Evolutionary conservation across 805 yeast species (phyloP).

Genomic region (Wickerhamomyces chaumierensis): DNA sequence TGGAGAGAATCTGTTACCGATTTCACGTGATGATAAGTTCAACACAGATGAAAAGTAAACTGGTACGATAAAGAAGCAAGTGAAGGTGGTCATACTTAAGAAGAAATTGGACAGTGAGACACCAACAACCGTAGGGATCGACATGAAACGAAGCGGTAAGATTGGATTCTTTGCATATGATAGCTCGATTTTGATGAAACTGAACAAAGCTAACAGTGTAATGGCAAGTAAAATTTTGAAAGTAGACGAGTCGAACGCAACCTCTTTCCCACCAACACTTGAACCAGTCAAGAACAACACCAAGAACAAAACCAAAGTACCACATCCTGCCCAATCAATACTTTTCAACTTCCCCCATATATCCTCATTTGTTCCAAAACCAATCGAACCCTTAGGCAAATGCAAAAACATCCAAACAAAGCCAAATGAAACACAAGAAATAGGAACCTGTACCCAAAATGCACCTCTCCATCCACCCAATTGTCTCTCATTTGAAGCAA

Average conservation of each 20-base stretch:
- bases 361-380: constrained; percentile 36
- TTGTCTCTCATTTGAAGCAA: constrained; percentile 26
- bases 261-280: constrained; percentile 39
- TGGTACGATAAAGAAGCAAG: constrained; percentile 46
- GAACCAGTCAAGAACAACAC: constrained; percentile 37
- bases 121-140: constrained; percentile 48
- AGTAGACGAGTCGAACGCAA: constrained; percentile 25
- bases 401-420: constrained; percentile 25
- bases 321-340: constrained; percentile 46
- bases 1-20: constrained; percentile 50
- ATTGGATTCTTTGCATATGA: constrained; percentile 46
- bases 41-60: constrained; percentile 47
- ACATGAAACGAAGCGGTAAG: constrained; percentile 45
- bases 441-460: constrained; percentile 40
- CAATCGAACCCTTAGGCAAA: constrained; percentile 41
- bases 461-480: constrained; percentile 39
- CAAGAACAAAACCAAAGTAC: constrained; percentile 32
- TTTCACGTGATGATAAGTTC: constrained; percentile 39
- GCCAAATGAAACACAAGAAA: constrained; percentile 33
- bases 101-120: constrained; percentile 57
- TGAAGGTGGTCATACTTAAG: constrained; percentile 26
- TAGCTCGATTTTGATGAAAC: constrained; percentile 32
- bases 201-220: constrained; percentile 25
- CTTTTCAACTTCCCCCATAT: constrained; percentile 35
- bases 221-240: constrained; percentile 22